phyloP scores from a whole-genome alignment of 2,329 filamentous ascomycete genomes.

The Diplocarpon mali region DNA sequence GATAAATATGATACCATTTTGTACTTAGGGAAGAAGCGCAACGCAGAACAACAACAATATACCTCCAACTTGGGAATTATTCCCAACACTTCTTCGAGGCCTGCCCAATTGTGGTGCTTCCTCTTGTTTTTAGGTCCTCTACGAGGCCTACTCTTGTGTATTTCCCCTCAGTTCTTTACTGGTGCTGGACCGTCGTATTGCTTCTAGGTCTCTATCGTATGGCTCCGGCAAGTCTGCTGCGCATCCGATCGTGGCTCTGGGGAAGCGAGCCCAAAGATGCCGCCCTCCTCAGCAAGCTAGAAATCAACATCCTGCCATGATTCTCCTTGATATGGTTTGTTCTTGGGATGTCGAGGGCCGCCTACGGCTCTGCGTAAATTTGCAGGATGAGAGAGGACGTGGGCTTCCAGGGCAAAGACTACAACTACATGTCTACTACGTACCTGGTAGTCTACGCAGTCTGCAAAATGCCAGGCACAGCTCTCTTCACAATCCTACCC shows the following conservation, averaged over 20 bases:
- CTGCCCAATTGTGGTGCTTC: no score
- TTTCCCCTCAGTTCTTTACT: no score
- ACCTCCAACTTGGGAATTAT: no score
- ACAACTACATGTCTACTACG: constrained; percentile 32
- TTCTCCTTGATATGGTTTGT: no score
- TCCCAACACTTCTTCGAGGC: no score
- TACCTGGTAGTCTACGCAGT: constrained; percentile 34
- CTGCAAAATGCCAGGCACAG: constrained; percentile 34
- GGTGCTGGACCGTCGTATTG: no score
- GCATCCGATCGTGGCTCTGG: constrained; percentile 5
- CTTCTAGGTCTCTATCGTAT: neutral
- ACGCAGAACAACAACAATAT: no score
- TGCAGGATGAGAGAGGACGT: constrained; percentile 31
- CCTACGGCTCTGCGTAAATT: constrained; percentile 32
- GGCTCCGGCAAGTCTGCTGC: neutral
- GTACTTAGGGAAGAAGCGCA: no score
- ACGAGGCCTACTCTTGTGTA: no score
- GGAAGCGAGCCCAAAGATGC: constrained; percentile 5
- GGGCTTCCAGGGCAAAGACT: constrained; percentile 29
- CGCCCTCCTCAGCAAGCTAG: constrained; percentile 9
- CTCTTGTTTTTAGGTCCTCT: no score
- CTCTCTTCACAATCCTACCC: constrained; percentile 25
- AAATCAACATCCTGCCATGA: no score
- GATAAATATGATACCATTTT: no score
- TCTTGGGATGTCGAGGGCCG: constrained; percentile 25